Conservation (phyloP, 768 basidiomycete species). For the Termitomyces sp. region DNA sequence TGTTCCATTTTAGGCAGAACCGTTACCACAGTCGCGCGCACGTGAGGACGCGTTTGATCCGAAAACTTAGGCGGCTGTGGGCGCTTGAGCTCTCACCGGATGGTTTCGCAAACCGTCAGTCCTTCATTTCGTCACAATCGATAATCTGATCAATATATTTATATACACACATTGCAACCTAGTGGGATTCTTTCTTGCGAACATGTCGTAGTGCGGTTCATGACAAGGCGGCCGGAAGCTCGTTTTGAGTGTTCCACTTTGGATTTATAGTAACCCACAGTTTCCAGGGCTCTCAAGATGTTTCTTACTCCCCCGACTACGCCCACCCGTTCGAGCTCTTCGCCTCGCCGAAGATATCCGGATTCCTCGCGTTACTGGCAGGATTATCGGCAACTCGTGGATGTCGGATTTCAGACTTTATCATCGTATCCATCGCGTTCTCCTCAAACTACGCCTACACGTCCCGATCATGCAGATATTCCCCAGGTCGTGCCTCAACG, state of each 20-base stretch:
- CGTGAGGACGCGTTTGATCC: not conserved
- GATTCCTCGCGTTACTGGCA: slow-evolving; percentile 11
- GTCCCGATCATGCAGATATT: slow-evolving; percentile 74
- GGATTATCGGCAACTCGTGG: slow-evolving; percentile 8
- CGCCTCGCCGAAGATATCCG: slow-evolving; percentile 3
- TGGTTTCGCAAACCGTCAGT: not conserved
- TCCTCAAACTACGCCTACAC: not conserved
- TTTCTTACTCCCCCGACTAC: not conserved
- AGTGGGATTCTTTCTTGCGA: not conserved
- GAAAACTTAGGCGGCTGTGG: too few relatives aligned
- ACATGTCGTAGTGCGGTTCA: not conserved
- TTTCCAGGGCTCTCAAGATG: not conserved
- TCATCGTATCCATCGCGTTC: not conserved
- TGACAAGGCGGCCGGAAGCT: not conserved
- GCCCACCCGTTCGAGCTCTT: not conserved
- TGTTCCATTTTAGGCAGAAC: too few relatives aligned
- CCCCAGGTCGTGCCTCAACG: slow-evolving; percentile 8
- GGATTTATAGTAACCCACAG: not conserved
- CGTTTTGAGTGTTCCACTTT: not conserved
- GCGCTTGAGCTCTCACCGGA: too few relatives aligned
- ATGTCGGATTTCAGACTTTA: slow-evolving; percentile 8
- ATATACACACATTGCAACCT: too few relatives aligned
- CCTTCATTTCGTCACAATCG: not conserved
- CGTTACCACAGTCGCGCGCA: too few relatives aligned
- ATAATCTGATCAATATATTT: not conserved